Base-by-base conservation (phyloP, 257 asterid species). In the Salvia splendens region DNA sequence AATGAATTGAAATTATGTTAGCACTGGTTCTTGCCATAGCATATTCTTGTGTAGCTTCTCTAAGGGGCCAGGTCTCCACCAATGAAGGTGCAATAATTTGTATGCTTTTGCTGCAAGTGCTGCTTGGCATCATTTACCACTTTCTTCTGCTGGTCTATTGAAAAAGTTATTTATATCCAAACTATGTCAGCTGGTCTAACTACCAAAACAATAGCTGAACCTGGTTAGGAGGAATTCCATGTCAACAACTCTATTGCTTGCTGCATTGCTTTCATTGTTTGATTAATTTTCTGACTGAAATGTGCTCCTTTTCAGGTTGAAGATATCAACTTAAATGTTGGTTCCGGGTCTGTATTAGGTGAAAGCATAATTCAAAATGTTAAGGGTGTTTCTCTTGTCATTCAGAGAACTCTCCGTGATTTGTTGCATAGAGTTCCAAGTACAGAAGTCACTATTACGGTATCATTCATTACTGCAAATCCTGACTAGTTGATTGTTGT, bases 251-350 rank as follows among this genome's bases (percentile, higher is more conserved):
- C 15, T 30, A 10, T 12, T 64, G 15, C 42, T 20, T 0, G 41
- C 36, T 58, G 62, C 63, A 56, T 30, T 48, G 55, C 52, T 15
- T 49, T 28, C 3, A 55, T 53, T 73, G 35, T 33, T 50, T 11
- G 73, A 54, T 59, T 11, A 43, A 42, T 28, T 36, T 55, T 33
- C 66, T 66, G 16, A 52, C 45, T 12, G 14, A 54, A 53, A 17
- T 40, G 33, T 59, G 47, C 70, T 46, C 56, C 43, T 32, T 71
- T 73, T 70, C 86, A 93, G 99, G 90, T 93, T 71, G 91, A 93
- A 74, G 96, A 91, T 79, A 93, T 93, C 84, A 93, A 93, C 79
- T 81, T 93, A 70, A 93, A 85, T 78, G 91, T 93, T 81, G 96
- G 90, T 62, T 80, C 89, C 60, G 97, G 89, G 48, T 78, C 91